Percentiles rank a stretch among this genome's conserved stretches.
Evolutionary conservation across 805 yeast genomes (phyloP).

Genomic region (Helenozyma rhizophorensis): DNA sequence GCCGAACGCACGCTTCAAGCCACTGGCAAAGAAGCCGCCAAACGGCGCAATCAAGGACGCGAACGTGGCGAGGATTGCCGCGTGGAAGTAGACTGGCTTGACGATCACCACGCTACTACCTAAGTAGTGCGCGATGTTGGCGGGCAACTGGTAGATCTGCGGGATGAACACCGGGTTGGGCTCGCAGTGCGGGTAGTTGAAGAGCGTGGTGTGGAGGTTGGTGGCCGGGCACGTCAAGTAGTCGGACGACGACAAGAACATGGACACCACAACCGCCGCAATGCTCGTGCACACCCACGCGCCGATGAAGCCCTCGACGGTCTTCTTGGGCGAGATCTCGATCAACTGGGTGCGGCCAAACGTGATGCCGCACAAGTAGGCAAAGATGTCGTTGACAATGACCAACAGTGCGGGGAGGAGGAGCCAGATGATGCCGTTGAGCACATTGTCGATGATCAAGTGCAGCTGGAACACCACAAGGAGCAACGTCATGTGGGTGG

Average conservation of each 20-base stretch:
- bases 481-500: slow-evolving; percentile 89
- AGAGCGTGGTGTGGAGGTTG: slow-evolving; percentile 57
- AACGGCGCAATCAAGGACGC: slow-evolving; percentile 97
- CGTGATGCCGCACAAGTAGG: slow-evolving; percentile 94
- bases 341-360: slow-evolving; percentile 91
- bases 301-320: slow-evolving; percentile 95
- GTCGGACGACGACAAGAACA: slow-evolving; percentile 56
- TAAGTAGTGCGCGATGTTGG: slow-evolving; percentile 48
- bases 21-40: slow-evolving; percentile 97
- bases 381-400: slow-evolving; percentile 91
- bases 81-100: slow-evolving; percentile 89
- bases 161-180: slow-evolving; percentile 87
- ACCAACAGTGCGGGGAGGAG: slow-evolving; percentile 88
- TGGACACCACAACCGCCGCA: slow-evolving; percentile 64
- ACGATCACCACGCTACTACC: slow-evolving; percentile 50
- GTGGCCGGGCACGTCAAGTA: slow-evolving; percentile 87
- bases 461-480: slow-evolving; percentile 93
- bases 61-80: slow-evolving; percentile 81
- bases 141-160: slow-evolving; percentile 73
- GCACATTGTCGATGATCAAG: slow-evolving; percentile 81
- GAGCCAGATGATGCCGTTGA: slow-evolving; percentile 93
- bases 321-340: slow-evolving; percentile 93
- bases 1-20: slow-evolving; percentile 93
- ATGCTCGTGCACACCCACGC: slow-evolving; percentile 93
- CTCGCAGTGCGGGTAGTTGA: slow-evolving; percentile 65